Percentiles rank a stretch among this genome's conserved stretches.
Evolutionary conservation across 108 stramenopile species (phyloP).

Genomic region (Ochromonas danica): DNA sequence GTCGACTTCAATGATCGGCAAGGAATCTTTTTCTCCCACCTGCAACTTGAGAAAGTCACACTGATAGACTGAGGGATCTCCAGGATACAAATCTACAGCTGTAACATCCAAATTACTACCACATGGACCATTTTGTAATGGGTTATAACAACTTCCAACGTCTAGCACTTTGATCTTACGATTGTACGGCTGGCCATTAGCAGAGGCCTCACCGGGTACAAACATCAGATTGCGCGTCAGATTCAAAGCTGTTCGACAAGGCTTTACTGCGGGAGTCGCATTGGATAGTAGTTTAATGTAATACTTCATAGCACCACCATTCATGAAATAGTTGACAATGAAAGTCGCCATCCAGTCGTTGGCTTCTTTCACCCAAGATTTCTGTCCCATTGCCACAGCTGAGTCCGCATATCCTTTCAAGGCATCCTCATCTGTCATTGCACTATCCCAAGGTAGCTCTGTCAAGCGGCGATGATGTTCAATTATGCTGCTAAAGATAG

Average conservation of each 20-base stretch:
- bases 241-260: too few relatives aligned
- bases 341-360: conserved; percentile 18
- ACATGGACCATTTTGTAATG: background rate
- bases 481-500: background rate
- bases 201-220: background rate
- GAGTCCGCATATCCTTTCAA: background rate
- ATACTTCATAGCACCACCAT: conserved; percentile 1
- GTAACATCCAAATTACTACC: background rate
- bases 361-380: conserved; percentile 8
- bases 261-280: background rate
- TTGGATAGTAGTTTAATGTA: background rate
- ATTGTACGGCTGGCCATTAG: too few relatives aligned
- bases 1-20: background rate
- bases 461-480: background rate
- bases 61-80: background rate
- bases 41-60: conserved; percentile 23
- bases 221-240: too few relatives aligned
- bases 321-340: background rate
- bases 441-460: background rate
- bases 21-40: background rate
- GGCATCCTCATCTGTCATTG: background rate
- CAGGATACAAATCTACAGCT: conserved; percentile 6
- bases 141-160: conserved; percentile 34
- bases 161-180: background rate
- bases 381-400: conserved; percentile 12